Base-by-base conservation (phyloP, 225 moss, liverwort and hornwort species). In the Takakia lepidozioides region DNA sequence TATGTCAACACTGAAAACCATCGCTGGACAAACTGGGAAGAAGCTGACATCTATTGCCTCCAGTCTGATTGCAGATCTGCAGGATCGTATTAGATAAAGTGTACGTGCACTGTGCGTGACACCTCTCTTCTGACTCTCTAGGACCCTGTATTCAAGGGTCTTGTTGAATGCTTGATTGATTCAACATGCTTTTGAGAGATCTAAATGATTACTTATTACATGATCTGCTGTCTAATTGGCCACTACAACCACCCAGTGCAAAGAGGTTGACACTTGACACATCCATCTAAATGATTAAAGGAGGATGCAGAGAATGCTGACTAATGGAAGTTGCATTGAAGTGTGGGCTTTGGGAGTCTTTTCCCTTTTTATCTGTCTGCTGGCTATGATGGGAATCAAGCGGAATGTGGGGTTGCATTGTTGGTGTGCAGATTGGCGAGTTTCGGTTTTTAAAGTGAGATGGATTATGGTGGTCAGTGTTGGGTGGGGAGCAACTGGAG, bases 21-120 rank as follows among this genome's bases (percentile, higher is more conserved):
- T 95, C 76, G 93, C 93, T 25, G 93, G 93, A 60, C 81, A 84
- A 68, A 89, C 93, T 59, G 93, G 89, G 51, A 95, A 84, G 73
- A 89, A 84, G 77, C 81, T 95, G 48, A 84, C 89, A 36, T 87
- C 95, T 54, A 71, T 85, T 64, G 95, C 90, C 52, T 98, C 90
- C 67, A 87, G 63, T 78, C 84, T 98, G 43, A 75, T 90, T 62
- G 75, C 84, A 70, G 90, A 95, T 59, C 73, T 95, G 43, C 85
- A 88, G 64, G 85, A 93, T 69, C 88, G 85, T 59, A 88, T 93
- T 69, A 73, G 83, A 83, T 93, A 76, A 75, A 71, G 67, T 71
- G 83, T 50, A 72, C 25, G 36, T 53, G 52, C 52, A 53, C 57
- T 45, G 49, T 42, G 43, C 54, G 56, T 28, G 8, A 38, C 56